Conservation (phyloP, 1,139 yeast genomes). For the Waltiozyma sp. region DNA sequence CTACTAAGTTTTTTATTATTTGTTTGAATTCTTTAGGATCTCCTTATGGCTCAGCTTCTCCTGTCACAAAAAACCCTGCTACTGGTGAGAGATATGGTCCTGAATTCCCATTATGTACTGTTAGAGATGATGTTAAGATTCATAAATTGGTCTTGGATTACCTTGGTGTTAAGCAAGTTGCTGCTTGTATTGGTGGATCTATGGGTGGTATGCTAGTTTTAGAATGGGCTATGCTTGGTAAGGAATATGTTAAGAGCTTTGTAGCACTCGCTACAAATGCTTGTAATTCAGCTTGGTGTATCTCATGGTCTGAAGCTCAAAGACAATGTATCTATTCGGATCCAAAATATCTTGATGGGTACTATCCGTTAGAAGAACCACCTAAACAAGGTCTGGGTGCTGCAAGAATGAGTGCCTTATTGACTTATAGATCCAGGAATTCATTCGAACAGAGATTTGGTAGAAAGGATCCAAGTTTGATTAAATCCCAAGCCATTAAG, state of each 20-base stretch:
- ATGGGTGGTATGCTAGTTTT: slow-evolving; percentile 99
- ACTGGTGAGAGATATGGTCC: slow-evolving; percentile 83
- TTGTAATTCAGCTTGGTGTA: slow-evolving; percentile 95
- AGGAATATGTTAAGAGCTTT: slow-evolving; percentile 54
- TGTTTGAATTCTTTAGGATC: slow-evolving; percentile 90
- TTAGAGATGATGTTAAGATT: slow-evolving; percentile 81
- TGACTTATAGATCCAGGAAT: slow-evolving; percentile 86
- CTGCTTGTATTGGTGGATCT: slow-evolving; percentile 89
- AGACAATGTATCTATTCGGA: slow-evolving; percentile 92
- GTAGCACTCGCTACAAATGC: slow-evolving; percentile 93
- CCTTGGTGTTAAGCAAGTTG: slow-evolving; percentile 63
- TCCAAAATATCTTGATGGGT: slow-evolving; percentile 85
- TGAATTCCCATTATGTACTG: slow-evolving; percentile 84
- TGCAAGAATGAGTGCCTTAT: slow-evolving; percentile 92
- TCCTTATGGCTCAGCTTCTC: slow-evolving; percentile 94
- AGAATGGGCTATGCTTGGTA: slow-evolving; percentile 76
- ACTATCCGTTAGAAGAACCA: slow-evolving; percentile 62
- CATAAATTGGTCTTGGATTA: slow-evolving; percentile 65
- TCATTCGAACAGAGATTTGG: slow-evolving; percentile 89
- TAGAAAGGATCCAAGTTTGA: slow-evolving; percentile 50
- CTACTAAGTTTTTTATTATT: slow-evolving; percentile 70
- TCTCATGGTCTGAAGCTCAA: slow-evolving; percentile 98
- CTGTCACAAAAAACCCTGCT: slow-evolving; percentile 62
- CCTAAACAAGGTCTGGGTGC: slow-evolving; percentile 87
- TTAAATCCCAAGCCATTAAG: slow-evolving; percentile 13